These are phyloP conservation scores for Trichoderma harzianum DNA, from an alignment of 2,329 filamentous ascomycete species.

Conservation along the genomic window DNA sequence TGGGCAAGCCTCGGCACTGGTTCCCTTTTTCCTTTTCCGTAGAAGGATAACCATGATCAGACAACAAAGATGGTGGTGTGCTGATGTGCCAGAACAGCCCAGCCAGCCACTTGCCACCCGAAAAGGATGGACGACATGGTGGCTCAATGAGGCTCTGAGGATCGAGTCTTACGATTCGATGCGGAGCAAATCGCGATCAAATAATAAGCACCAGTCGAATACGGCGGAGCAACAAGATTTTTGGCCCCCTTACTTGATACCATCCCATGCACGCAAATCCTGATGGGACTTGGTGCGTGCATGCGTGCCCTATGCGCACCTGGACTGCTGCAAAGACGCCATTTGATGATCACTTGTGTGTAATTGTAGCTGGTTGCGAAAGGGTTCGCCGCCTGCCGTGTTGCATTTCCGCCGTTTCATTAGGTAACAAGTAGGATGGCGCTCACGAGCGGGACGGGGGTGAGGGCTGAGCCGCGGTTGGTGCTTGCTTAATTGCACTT, in stretches of 20 bases:
- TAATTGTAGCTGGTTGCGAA: background rate
- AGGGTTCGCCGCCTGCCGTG: background rate
- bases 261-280: background rate
- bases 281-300: background rate
- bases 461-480: background rate
- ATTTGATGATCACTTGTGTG: background rate
- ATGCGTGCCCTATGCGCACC: background rate
- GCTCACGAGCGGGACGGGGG: background rate
- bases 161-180: slow-evolving; percentile 15
- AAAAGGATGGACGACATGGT: background rate
- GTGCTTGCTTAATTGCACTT: slow-evolving; percentile 6
- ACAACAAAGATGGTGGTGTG: background rate
- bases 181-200: slow-evolving; percentile 15
- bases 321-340: background rate
- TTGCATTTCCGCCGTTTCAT: background rate
- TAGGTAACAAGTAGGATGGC: background rate
- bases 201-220: background rate
- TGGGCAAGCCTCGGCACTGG: background rate
- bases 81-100: background rate
- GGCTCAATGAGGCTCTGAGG: background rate
- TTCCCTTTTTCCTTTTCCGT: background rate
- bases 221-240: background rate
- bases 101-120: background rate
- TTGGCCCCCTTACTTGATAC: slow-evolving; percentile 2
- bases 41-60: background rate